These are phyloP conservation scores for Metschnikowia lachancei DNA, from an alignment of 805 yeast genomes.

Conservation along the genomic window DNA sequence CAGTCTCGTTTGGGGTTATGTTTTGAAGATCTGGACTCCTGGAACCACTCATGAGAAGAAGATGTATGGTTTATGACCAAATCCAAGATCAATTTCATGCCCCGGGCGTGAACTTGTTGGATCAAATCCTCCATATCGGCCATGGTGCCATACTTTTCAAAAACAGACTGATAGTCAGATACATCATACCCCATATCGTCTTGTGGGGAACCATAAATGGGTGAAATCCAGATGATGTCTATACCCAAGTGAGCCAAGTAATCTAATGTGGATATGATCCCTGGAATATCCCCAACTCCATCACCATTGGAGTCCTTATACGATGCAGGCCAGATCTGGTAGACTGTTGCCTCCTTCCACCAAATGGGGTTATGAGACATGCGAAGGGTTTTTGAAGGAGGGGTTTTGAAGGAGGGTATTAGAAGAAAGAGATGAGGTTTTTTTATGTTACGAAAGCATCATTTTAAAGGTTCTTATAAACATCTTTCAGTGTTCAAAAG, in stretches of 20 bases:
- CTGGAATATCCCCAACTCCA: slow-evolving; percentile 55
- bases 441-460: no score
- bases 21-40: slow-evolving; percentile 49
- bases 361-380: slow-evolving; percentile 22
- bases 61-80: slow-evolving; percentile 58
- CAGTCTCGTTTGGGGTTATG: slow-evolving; percentile 55
- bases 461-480: no score
- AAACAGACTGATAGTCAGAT: slow-evolving; percentile 47
- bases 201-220: slow-evolving; percentile 55
- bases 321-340: slow-evolving; percentile 59
- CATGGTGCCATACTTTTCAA: slow-evolving; percentile 51
- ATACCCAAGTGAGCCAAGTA: slow-evolving; percentile 47
- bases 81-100: slow-evolving; percentile 51
- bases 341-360: slow-evolving; percentile 56
- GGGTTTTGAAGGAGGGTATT: neutral
- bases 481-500: no score
- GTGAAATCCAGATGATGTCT: slow-evolving; percentile 54
- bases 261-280: slow-evolving; percentile 48
- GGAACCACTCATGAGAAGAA: slow-evolving; percentile 52
- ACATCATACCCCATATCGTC: slow-evolving; percentile 63
- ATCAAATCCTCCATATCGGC: slow-evolving; percentile 49
- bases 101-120: slow-evolving; percentile 44
- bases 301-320: slow-evolving; percentile 55
- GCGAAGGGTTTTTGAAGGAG: neutral
- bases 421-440: no score